Base-by-base conservation (phyloP, 768 basidiomycete species). In the Cytidiella melzeri region DNA sequence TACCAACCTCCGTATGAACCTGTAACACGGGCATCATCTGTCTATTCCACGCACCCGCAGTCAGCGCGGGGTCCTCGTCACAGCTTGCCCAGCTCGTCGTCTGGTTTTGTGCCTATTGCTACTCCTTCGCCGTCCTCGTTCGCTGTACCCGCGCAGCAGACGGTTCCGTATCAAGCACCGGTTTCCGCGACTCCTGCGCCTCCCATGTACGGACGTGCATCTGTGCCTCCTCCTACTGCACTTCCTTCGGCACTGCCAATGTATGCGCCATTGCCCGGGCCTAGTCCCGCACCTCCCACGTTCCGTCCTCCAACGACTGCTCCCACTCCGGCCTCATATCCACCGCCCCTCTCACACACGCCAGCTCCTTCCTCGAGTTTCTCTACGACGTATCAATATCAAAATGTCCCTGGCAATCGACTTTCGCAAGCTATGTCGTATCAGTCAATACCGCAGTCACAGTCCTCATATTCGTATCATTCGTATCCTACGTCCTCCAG, bases 61-160 rank as follows among this genome's bases (percentile, higher is more conserved):
- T 15, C 7, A 34, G 57, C 64, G 20, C 63, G 64, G 36, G 79
- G 77, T 27, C 79, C 84, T 11, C 73, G 87, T 45, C 81, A 84
- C 55, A 87, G 82, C 56, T 68, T 86, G 51, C 84, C 85, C 18
- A 59, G 76, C 1, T 67, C 79, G 5, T 80, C 85, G 0, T 84
- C 86, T 10, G 85, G 87, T 11, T 90, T 87, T 57, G 67, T 78
- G 46, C 81, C 85, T 34, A 59, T 84, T 47, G 46, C 58, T n/a
- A 61, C 66, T 4, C 62, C 72, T 3, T 60, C 69, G 2, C 69
- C 71, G 4, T 60, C 64, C 18, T 57, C 60, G 10, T 68, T 71
- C 48, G 55, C 51, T 9, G 52, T 56, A 19, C 42, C 57, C 30
- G 34, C 27, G 0, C 44, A 26, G 15, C 42, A 50, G 18, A 34